Evolutionary conservation across 352 stramenopile genomes (phyloP), one percentile per base, ranked within the genome.

Genomic region (Pythium coloratum): DNA sequence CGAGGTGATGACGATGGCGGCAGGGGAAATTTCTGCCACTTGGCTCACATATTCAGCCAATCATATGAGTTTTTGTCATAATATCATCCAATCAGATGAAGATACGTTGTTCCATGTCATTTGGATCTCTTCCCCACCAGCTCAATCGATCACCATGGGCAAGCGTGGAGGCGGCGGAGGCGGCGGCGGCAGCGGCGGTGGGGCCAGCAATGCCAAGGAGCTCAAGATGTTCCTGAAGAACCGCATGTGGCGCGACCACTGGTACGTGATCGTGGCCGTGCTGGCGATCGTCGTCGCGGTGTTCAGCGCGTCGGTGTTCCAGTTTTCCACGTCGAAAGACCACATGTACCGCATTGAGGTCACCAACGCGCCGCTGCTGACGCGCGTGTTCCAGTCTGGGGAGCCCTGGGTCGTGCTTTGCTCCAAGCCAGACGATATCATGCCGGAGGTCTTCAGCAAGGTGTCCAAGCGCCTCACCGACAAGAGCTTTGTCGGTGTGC

Each of bases 331-430:
- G 49, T 76, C 84, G 5, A 75, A 86, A 55, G 69, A 84, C 56
- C 75, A 89, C 66, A 75, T 95, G 18, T 82, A 87, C 71, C 78
- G 76, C 9, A 72, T 95, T 28, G 78, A 93, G 24, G 76, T 88
- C 44, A 75, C 76, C 34, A 70, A 95, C 63, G 49, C 68, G 33
- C 59, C 30, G 51, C 70, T 91, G 42, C 76, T 92, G 62, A 64
- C 77, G 49, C 85, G 84, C 49, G 87, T 95, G 18, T 92, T 95
- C 64, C 80, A 73, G 67, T 94, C 85, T 0, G 86, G 86, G 2
- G 87, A 95, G 67, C 86, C 87, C 8, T 95, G 87, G 85, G 72
- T 91, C 28, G 85, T 95, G 68, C 73, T 95, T 10, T 95, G 87
- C 66, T 72, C 76, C 13, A 77, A 81, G 14, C 77, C 82, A 3